A percentile compares a stretch with the other conserved stretches of the same genome.
Conservation (phyloP, 192 early-diverging fungal species). For the Coemansia sp. region DNA sequence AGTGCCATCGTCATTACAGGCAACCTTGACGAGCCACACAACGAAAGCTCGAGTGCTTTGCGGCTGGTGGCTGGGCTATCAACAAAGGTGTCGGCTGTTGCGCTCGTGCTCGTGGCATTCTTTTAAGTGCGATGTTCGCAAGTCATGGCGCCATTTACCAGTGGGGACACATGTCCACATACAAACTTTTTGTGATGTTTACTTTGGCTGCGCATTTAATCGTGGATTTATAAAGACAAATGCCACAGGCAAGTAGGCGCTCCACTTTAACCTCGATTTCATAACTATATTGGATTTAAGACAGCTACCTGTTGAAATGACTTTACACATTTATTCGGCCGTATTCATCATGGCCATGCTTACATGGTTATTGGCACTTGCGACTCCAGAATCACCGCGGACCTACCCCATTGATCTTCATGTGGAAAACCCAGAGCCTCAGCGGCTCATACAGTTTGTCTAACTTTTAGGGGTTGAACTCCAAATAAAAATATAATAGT, state of each 20-base stretch:
- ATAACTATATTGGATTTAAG: neutral
- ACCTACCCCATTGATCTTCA: slow-evolving; percentile 35
- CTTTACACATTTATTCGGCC: neutral
- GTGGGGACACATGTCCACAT: neutral
- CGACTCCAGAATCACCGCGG: slow-evolving; percentile 7
- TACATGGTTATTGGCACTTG: neutral
- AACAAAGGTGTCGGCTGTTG: neutral
- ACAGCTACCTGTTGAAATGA: neutral
- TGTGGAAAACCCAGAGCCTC: slow-evolving; percentile 31
- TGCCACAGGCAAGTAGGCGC: neutral
- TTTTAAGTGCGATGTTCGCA: neutral
- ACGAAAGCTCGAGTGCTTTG: neutral
- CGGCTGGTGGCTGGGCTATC: neutral
- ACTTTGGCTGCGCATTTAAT: neutral
- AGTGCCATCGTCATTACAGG: slow-evolving; percentile 37
- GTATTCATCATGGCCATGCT: neutral
- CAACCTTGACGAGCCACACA: neutral
- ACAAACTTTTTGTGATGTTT: neutral
- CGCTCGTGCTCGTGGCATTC: neutral
- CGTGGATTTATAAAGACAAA: neutral
- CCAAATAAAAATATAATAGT: neutral
- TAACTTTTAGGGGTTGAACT: neutral
- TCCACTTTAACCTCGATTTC: neutral
- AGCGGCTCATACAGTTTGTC: slow-evolving; percentile 13
- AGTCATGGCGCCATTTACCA: neutral